These are phyloP conservation scores for Nepenthes gracilis DNA, from an alignment of 148 eudicot species.

Conservation along the genomic window DNA sequence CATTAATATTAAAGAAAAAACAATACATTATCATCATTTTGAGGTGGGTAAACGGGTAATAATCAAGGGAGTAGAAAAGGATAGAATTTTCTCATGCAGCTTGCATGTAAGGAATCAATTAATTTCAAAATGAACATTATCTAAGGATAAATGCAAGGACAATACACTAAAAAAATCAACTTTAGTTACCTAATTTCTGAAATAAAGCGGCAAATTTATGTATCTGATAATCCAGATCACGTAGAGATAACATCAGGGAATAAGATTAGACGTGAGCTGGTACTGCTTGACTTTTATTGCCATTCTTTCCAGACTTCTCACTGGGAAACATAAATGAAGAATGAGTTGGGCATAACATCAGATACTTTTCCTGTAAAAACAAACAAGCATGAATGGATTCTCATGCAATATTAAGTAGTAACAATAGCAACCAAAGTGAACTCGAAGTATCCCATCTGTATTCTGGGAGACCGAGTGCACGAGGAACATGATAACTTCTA, in stretches of 20 bases:
- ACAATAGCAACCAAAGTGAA: slow-evolving; percentile 6
- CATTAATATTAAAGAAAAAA: no score
- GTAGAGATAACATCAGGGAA: slow-evolving; percentile 1
- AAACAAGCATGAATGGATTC: not conserved
- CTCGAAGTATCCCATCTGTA: slow-evolving; percentile 93
- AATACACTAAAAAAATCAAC: no score
- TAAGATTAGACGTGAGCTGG: slow-evolving; percentile 29
- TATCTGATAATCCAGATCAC: not conserved
- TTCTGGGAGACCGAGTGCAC: slow-evolving; percentile 42
- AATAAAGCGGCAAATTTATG: not conserved
- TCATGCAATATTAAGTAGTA: not conserved
- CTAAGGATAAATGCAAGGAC: no score
- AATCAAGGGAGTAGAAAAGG: no score
- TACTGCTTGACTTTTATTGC: slow-evolving; percentile 11
- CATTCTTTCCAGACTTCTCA: slow-evolving; percentile 44
- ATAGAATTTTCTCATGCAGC: not conserved
- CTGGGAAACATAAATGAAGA: slow-evolving; percentile 54
- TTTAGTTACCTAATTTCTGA: no score
- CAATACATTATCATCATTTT: no score
- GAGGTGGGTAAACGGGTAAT: no score
- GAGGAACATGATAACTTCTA: slow-evolving; percentile 71
- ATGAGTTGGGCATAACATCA: slow-evolving; percentile 74
- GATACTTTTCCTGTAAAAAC: slow-evolving; percentile 40
- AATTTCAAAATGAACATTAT: no score
- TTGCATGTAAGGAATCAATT: not conserved